Conservation (phyloP, 139 green algal genomes). For the Chloropicon primus region DNA sequence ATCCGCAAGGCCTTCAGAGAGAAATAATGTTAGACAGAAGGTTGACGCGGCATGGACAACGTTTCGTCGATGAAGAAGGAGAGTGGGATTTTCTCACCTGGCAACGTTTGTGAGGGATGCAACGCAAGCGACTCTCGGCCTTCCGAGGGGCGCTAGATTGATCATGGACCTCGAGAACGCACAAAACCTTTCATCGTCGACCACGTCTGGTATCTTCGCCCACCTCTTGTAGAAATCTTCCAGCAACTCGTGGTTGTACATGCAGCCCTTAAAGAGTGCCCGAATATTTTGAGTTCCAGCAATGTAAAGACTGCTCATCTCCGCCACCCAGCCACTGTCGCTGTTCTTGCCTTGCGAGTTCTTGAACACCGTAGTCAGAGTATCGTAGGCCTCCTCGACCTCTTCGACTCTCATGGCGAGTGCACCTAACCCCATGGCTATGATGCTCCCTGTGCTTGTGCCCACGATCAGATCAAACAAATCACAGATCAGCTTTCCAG, state of each 20-base stretch:
- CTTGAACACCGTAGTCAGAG: background rate
- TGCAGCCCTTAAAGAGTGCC: background rate
- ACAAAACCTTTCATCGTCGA: background rate
- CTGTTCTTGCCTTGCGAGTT: background rate
- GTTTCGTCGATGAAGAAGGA: no score
- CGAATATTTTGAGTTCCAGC: background rate
- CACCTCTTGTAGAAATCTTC: background rate
- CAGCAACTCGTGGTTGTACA: background rate
- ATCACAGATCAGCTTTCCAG: background rate
- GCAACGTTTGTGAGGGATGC: background rate
- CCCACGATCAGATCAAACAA: background rate
- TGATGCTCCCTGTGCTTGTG: background rate
- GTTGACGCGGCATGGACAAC: no score
- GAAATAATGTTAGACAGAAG: no score
- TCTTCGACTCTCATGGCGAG: background rate
- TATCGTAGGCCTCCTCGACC: background rate
- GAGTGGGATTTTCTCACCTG: no score
- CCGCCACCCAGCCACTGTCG: background rate
- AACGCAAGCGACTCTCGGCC: background rate
- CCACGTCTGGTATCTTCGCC: background rate
- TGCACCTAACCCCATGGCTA: background rate
- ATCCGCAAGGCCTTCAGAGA: background rate
- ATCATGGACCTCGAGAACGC: background rate
- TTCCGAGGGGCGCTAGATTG: background rate
- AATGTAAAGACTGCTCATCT: background rate